These are phyloP conservation scores for Pyrenula aspistea DNA, from an alignment of 495 filamentous ascomycete species.

Conservation along the genomic window DNA sequence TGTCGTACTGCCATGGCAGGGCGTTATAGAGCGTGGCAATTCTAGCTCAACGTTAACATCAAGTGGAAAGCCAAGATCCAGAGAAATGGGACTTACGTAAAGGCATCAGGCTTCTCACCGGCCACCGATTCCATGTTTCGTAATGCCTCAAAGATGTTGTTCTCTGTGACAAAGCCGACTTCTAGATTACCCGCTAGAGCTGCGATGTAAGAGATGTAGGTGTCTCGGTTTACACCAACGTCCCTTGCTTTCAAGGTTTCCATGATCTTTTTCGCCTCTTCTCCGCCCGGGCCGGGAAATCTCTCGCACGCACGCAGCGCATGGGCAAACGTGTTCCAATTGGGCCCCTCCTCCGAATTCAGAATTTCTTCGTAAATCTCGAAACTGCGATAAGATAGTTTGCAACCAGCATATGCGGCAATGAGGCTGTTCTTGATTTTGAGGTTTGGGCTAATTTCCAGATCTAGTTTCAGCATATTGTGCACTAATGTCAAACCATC, in stretches of 20 bases:
- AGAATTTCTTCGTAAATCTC: slow-evolving; percentile 75
- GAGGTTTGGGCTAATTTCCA: slow-evolving; percentile 63
- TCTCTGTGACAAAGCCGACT: slow-evolving; percentile 28
- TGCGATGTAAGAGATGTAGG: slow-evolving; percentile 64
- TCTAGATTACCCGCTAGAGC: slow-evolving; percentile 59
- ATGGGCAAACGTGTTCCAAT: slow-evolving; percentile 61
- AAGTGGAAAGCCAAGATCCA: slow-evolving; percentile 4
- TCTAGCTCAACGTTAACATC: slow-evolving; percentile 27
- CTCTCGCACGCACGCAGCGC: slow-evolving; percentile 66
- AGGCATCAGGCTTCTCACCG: slow-evolving; percentile 49
- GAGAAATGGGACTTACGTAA: slow-evolving; percentile 49
- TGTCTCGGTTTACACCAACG: slow-evolving; percentile 54
- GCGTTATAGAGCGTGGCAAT: slow-evolving; percentile 65
- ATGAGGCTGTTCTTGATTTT: slow-evolving; percentile 70
- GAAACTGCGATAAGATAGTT: slow-evolving; percentile 40
- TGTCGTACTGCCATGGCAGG: slow-evolving; percentile 42
- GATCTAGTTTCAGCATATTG: slow-evolving; percentile 88
- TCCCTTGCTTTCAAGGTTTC: slow-evolving; percentile 59
- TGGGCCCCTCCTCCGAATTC: slow-evolving; percentile 67
- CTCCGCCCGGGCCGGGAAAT: slow-evolving; percentile 42
- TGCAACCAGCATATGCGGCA: slow-evolving; percentile 65
- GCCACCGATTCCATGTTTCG: slow-evolving; percentile 50
- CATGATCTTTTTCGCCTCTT: slow-evolving; percentile 63
- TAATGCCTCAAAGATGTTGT: slow-evolving; percentile 46
- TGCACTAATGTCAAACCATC: slow-evolving; percentile 63